These are phyloP conservation scores for Cyberlindnera petersonii DNA, from an alignment of 805 yeast species.

Conservation along the genomic window DNA sequence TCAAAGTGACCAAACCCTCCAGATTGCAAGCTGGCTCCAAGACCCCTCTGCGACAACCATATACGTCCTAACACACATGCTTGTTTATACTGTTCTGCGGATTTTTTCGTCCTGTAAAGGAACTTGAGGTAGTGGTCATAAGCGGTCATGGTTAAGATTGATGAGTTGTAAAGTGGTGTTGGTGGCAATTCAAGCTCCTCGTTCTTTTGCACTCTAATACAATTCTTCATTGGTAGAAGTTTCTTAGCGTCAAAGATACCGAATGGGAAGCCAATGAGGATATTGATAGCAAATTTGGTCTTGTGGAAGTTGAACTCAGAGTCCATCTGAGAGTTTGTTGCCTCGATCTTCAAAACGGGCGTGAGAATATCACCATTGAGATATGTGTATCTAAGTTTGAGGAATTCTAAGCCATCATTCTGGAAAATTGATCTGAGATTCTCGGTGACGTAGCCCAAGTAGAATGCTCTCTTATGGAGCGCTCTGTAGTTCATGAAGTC, in stretches of 20 bases:
- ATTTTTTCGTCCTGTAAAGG: slow-evolving; percentile 68
- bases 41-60: slow-evolving; percentile 89
- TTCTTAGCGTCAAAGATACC: slow-evolving; percentile 72
- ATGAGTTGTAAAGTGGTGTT: slow-evolving; percentile 84
- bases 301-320: slow-evolving; percentile 56
- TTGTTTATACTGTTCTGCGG: slow-evolving; percentile 78
- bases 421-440: slow-evolving; percentile 51
- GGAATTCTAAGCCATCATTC: slow-evolving; percentile 46
- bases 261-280: slow-evolving; percentile 69
- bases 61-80: slow-evolving; percentile 83
- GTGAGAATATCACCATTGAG: slow-evolving; percentile 73
- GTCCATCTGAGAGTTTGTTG: slow-evolving; percentile 44
- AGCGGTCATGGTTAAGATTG: slow-evolving; percentile 65
- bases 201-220: slow-evolving; percentile 58
- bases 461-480: slow-evolving; percentile 84
- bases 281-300: slow-evolving; percentile 66
- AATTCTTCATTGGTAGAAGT: slow-evolving; percentile 73
- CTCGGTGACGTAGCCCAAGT: slow-evolving; percentile 73
- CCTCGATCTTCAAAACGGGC: slow-evolving; percentile 67
- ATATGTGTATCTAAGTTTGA: slow-evolving; percentile 58
- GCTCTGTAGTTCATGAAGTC: slow-evolving; percentile 90
- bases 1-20: slow-evolving; percentile 95
- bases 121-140: slow-evolving; percentile 69
- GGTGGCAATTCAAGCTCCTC: slow-evolving; percentile 48
- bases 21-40: slow-evolving; percentile 54